Percentiles rank a stretch among this genome's conserved stretches.
Conservation (phyloP, 75 land plant species). For the Sequoia sempervirens region DNA sequence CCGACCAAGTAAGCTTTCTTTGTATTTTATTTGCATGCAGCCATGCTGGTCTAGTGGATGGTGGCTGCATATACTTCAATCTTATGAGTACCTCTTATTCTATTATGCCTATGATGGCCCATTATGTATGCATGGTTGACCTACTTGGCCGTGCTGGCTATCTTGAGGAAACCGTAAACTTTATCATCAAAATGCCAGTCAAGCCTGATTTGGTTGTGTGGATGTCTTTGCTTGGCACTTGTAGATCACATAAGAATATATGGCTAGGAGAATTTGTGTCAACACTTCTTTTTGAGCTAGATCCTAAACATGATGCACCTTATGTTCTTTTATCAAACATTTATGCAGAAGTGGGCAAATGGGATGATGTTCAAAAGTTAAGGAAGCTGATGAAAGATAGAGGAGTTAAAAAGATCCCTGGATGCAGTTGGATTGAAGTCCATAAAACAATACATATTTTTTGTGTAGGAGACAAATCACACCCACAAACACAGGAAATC, state of each 20-base stretch:
- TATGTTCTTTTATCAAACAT: conserved; percentile 36
- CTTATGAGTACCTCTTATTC: conserved; percentile 15
- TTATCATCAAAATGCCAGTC: conserved; percentile 18
- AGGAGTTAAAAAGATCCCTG: conserved; percentile 19
- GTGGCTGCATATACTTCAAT: conserved; percentile 11
- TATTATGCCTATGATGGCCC: conserved; percentile 16
- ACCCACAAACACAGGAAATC: conserved; percentile 15
- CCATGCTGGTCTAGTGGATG: conserved; percentile 16
- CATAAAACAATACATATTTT: conserved; percentile 22
- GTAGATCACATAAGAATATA: conserved; percentile 20
- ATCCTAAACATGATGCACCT: conserved; percentile 18
- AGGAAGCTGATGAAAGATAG: conserved; percentile 24
- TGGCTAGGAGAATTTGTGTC: conserved; percentile 14
- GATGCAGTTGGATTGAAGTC: conserved; percentile 21
- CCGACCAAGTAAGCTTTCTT: conserved; percentile 10
- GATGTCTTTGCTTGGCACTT: conserved; percentile 25
- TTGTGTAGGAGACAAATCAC: conserved; percentile 25
- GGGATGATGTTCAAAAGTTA: conserved; percentile 18
- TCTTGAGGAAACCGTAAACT: conserved; percentile 19
- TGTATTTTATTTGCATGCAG: conserved; percentile 13
- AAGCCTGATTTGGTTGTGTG: conserved; percentile 16
- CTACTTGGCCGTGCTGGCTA: conserved; percentile 30
- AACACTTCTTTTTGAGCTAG: conserved; percentile 9
- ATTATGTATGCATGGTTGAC: conserved; percentile 33
- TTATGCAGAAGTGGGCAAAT: conserved; percentile 16